Evolutionary conservation across 495 filamentous ascomycete species (phyloP), one percentile per base, ranked within the genome.

Genomic region (Daldinia grandis): DNA sequence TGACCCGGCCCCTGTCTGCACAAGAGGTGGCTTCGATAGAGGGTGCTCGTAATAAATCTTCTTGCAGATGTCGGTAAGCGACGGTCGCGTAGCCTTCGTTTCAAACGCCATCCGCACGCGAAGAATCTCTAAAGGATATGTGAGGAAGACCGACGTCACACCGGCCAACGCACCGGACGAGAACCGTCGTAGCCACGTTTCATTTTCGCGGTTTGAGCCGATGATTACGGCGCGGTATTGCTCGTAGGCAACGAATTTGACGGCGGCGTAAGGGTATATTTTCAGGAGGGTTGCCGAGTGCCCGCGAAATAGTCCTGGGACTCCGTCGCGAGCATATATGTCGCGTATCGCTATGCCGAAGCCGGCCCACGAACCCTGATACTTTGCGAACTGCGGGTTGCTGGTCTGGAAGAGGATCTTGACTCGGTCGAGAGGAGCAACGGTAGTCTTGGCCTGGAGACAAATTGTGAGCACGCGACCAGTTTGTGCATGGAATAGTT

Each of bases 401-500:
- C 91, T 92, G 58, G 95, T 90, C 81, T 99, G 95, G 83, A 99
- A 98, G 56, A 99, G 91, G 77, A 99, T 99, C 79, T 99, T 99
- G 76, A 99, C 95, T 49, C 95, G 90, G 82, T 99, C 95, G 60
- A 99, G 92, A 35, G 95, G 95, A 27, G 92, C 95, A 14, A 99
- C 97, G 17, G 96, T 83, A 0, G 95, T 97, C 85, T 99, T 99
- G 69, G 92, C 95, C 93, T 97, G 64, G 40, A 55, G 12, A 47
- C 14, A 27, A 21, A 49, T 49, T 15, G 17, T 69, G 54, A 71
- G 62, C 28, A 60, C 25, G 9, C 37, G 38, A 24, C 9, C 33
- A 25, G 28, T 17, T 9, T 42, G 15, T 24, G 21, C 44, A 37
- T 28, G 19, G 44, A n/a, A 24, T 50, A n/a, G n/a, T n/a, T n/a